Base-by-base conservation (phyloP, 2,329 filamentous ascomycete genomes). In the Trichoderma brevicompactum region DNA sequence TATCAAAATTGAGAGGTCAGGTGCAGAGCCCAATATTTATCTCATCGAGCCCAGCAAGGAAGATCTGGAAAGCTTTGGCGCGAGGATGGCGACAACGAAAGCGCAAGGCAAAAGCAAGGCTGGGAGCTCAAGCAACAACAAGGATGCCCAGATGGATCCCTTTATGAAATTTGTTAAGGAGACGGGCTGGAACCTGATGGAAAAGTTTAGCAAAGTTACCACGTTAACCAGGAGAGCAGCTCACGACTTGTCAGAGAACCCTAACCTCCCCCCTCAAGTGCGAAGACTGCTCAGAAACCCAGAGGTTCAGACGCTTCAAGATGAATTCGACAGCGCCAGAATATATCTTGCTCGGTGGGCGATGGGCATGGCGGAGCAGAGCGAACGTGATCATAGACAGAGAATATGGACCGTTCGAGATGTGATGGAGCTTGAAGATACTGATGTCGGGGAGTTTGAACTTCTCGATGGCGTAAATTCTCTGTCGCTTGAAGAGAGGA, bases 351-450 rank as follows among this genome's bases (percentile, higher is more conserved):
- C 95, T 23, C 85, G 95, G 68, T 99, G 95, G 95, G 95, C 95
- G 2, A 98, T 99, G 95, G 93, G 93, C 7, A 97, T 99, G 69
- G 94, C 95, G 0, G 96, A 99, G 76, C 95, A 99, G 79, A 94
- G 94, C 72, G 95, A 99, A 74, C 85, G 88, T 44, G 95, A 99
- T 72, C 83, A 90, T 28, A 91, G 88, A 59, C 90, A 94, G 76
- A 84, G 94, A 53, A 94, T 97, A 73, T 99, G 93, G 91, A 97
- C 94, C 0, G 94, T 92, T 0, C 89, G 89, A 69, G 95, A 99
- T 78, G 90, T 97, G 4, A 82, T 98, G 72, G 94, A 96, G 72
- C 90, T 96, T 75, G 96, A 99, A 75, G 91, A 97, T 69, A 97
- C 92, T 36, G 92, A 93, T 67, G 92, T 99, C 0, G 96, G 95